Evolutionary conservation across 2,329 filamentous ascomycete genomes (phyloP), one percentile per base, ranked within the genome.

Genomic region (Paracoccidioides lutzii): DNA sequence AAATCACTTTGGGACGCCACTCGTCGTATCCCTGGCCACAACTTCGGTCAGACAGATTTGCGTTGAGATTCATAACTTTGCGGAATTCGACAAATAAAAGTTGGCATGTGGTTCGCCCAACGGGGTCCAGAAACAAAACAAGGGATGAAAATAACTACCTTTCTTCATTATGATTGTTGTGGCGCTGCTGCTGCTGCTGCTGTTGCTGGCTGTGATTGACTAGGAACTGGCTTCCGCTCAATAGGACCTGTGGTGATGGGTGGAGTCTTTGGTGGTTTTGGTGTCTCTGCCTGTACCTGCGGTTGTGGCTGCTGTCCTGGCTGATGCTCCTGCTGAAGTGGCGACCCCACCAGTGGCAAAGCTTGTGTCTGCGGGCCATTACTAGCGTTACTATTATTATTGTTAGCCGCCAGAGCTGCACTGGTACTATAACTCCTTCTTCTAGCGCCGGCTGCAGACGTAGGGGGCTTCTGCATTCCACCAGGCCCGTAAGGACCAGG

Each of bases 151-250:
- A 22, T 22, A 22, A 22, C 22, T 22, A 22, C 22, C 22, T 22
- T 22, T 22, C 22, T 22, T 22, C 22, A 22, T 22, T 22, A 22
- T 22, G 22, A 22, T 22, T 22, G 22, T 22, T 22, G 22, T 22
- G 22, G 22, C 22, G 22, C 22, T 22, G 22, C 22, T 22, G 22
- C 22, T 22, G 22, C 22, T 22, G 22, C 37, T 38, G 9, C 33
- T 52, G 44, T 22, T 43, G 59, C 56, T 61, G 42, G 59, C 52
- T 62, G 55, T 4, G 78, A 77, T 66, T 80, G 78, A 40, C 78
- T 78, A 5, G 79, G 78, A 43, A 82, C 75, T 32, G 80, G 78
- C 66, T 82, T 82, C 55, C 79, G 75, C 61, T 69, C 73, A 57
- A 80, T 72, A 32, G 75, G 69, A 43, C 71, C 74, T 35, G 73